These are phyloP conservation scores for Craterostigma plantagineum DNA, from an alignment of 257 asterid genomes.

Conservation along the genomic window DNA sequence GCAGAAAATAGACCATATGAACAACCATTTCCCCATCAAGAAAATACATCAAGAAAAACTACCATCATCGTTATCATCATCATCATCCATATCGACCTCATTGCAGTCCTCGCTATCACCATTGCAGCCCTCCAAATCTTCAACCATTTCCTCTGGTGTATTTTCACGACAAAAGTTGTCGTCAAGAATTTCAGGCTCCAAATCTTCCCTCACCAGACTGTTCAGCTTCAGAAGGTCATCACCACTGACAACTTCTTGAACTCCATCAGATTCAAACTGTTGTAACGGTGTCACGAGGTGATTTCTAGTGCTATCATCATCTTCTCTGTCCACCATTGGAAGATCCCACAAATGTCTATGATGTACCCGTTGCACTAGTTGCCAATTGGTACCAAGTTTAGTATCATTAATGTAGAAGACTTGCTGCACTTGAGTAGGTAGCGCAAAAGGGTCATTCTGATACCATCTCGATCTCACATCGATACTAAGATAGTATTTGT, in stretches of 20 bases:
- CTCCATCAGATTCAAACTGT: neutral
- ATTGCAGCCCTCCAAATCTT: no score
- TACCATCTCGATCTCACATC: slow-evolving; percentile 6
- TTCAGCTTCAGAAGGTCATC: neutral
- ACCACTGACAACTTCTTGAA: neutral
- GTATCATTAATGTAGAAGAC: slow-evolving; percentile 1
- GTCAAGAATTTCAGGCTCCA: no score
- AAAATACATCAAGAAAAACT: no score
- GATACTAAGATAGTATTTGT: neutral
- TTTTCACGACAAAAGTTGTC: no score
- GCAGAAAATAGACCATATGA: no score
- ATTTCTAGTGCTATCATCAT: neutral
- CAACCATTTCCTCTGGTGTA: no score
- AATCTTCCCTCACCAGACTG: no score
- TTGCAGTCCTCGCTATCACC: no score
- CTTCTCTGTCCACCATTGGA: neutral
- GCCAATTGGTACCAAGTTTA: neutral
- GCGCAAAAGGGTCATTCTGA: neutral
- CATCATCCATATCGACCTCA: no score
- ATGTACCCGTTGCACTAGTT: neutral
- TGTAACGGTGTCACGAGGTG: neutral
- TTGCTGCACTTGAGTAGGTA: slow-evolving; percentile 1
- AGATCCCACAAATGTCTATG: slow-evolving; percentile 6
- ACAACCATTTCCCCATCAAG: no score
- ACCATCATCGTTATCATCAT: no score